These are phyloP conservation scores for Malassezia slooffiae DNA, from an alignment of 1,284 basidiomycete species.

Conservation along the genomic window DNA sequence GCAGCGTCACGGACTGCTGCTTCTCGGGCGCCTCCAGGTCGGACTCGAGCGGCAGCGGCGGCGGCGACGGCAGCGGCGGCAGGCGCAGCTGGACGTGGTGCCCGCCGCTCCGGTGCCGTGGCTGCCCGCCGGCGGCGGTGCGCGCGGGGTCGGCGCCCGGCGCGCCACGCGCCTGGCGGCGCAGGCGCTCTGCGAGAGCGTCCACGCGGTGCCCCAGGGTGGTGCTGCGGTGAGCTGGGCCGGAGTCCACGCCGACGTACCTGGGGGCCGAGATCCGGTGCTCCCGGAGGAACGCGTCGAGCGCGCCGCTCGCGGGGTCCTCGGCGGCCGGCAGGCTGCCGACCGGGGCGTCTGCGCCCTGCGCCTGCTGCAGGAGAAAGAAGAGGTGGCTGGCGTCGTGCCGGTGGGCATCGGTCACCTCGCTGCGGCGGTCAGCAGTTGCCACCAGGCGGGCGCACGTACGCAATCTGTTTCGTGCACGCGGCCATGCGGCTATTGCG, in stretches of 20 bases:
- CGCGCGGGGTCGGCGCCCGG: not conserved
- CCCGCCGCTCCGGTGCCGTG: not conserved
- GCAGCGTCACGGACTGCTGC: conserved; percentile 32
- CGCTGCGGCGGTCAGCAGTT: conserved; percentile 6
- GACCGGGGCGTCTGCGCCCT: not conserved
- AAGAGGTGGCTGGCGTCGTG: conserved; percentile 3
- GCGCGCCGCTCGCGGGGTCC: not conserved
- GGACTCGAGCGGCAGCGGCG: conserved; percentile 1
- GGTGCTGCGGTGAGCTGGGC: not conserved
- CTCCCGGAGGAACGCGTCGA: not conserved
- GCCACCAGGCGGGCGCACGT: not conserved
- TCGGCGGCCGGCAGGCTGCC: too few relatives aligned
- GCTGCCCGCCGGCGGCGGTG: not conserved
- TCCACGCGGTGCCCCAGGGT: conserved; percentile 1
- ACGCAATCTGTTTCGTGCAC: not conserved
- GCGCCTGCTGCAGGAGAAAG: not conserved
- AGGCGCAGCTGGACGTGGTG: conserved; percentile 3
- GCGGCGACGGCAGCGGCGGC: conserved; percentile 10
- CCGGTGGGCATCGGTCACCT: not conserved
- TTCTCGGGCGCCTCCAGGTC: conserved; percentile 6
- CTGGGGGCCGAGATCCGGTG: conserved; percentile 1
- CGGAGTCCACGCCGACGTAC: too few relatives aligned
- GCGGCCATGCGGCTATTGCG: not conserved
- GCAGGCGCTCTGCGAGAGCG: not conserved
- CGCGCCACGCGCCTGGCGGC: not conserved